These are phyloP conservation scores for Pythium grandisporangium DNA, from an alignment of 352 stramenopile genomes.

Conservation along the genomic window DNA sequence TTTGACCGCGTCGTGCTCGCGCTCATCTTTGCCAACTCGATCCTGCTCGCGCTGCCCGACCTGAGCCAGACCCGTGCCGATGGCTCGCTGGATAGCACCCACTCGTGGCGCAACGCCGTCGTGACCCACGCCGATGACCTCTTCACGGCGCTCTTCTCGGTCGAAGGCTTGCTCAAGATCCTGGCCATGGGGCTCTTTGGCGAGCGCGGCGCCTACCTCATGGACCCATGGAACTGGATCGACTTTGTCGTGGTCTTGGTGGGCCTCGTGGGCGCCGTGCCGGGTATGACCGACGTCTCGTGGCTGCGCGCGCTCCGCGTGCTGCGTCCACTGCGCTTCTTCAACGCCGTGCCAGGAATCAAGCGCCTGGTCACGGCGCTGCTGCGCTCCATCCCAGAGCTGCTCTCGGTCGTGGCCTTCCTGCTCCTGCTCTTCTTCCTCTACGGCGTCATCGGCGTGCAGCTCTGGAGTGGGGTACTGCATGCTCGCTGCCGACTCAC, in stretches of 20 bases:
- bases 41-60: conserved; percentile 68
- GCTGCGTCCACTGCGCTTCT: conserved; percentile 27
- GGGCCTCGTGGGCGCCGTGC: conserved; percentile 33
- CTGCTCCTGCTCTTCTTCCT: conserved; percentile 81
- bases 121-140: conserved; percentile 34
- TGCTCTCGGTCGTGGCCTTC: conserved; percentile 74
- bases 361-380: conserved; percentile 66
- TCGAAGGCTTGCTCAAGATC: conserved; percentile 85
- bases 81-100: conserved; percentile 19
- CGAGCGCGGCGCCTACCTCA: conserved; percentile 58
- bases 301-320: conserved; percentile 27
- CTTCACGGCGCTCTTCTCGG: conserved; percentile 60
- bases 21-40: conserved; percentile 72
- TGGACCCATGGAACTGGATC: conserved; percentile 85
- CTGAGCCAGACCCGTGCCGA: conserved; percentile 27
- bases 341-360: conserved; percentile 33
- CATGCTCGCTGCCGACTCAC: conserved; percentile 63
- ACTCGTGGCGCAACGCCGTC: conserved; percentile 36
- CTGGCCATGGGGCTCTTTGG: conserved; percentile 71
- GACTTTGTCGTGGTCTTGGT: conserved; percentile 84
- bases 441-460: conserved; percentile 76
- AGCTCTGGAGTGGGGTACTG: conserved; percentile 69
- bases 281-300: conserved; percentile 31
- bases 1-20: conserved; percentile 73
- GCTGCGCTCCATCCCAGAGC: conserved; percentile 63